A percentile compares a stretch with the other conserved stretches of the same genome.
phyloP scores from a whole-genome alignment of 2,329 filamentous ascomycete species.

The Colletotrichum navitas region DNA sequence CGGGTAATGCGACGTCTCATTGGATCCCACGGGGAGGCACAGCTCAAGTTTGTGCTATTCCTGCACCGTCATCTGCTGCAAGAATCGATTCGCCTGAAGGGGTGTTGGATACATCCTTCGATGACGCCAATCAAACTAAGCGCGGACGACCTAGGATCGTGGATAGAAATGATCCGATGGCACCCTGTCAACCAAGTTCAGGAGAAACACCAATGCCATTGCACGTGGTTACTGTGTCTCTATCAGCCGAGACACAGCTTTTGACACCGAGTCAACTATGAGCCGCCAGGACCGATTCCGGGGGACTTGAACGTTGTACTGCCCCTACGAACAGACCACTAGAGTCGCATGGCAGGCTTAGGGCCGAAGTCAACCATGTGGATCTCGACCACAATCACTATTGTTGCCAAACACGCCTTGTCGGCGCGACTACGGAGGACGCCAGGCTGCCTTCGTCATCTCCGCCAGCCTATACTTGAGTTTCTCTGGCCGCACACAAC shows the following conservation, averaged over 20 bases:
- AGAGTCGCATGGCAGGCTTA: conserved; percentile 29
- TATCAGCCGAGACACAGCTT: conserved; percentile 36
- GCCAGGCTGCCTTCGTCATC: conserved; percentile 34
- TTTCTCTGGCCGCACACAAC: conserved; percentile 38
- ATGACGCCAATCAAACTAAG: conserved; percentile 10
- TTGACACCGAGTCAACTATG: conserved; percentile 14
- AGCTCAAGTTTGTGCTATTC: conserved; percentile 29
- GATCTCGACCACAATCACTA: conserved; percentile 29
- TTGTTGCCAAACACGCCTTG: conserved; percentile 31
- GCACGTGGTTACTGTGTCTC: conserved; percentile 39
- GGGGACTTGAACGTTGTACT: conserved; percentile 26
- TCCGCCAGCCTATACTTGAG: conserved; percentile 32
- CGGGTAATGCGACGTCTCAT: conserved; percentile 37
- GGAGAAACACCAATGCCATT: conserved; percentile 31
- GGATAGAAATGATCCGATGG: conserved; percentile 36
- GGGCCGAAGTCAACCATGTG: conserved; percentile 37
- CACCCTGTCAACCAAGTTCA: conserved; percentile 27
- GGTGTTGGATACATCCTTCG: conserved; percentile 3
- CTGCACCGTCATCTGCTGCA: conserved; percentile 26
- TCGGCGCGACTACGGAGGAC: conserved; percentile 14
- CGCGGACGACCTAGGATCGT: conserved; percentile 9
- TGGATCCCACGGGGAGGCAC: conserved; percentile 33
- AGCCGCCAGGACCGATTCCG: conserved; percentile 14
- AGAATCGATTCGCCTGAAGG: background rate
- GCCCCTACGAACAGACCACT: conserved; percentile 29